phyloP scores from a whole-genome alignment of 768 basidiomycete genomes.

The Boletus reticuloceps region DNA sequence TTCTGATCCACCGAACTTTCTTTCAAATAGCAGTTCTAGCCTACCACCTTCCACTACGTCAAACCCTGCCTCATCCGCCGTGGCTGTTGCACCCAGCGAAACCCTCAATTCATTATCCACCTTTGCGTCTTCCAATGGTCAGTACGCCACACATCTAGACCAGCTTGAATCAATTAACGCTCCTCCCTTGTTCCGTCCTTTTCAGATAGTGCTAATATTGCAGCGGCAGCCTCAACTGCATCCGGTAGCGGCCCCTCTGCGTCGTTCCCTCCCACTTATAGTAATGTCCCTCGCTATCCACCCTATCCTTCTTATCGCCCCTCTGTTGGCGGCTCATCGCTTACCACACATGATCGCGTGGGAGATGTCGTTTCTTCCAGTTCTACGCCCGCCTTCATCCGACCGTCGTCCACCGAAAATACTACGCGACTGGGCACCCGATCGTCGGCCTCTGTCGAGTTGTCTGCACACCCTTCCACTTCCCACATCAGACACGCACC shows the following conservation, averaged over 20 bases:
- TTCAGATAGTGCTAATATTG: conserved; percentile 11
- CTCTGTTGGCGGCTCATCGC: conserved; percentile 11
- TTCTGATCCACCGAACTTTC: conserved; percentile 18
- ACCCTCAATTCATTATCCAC: conserved; percentile 17
- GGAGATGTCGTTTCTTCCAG: conserved; percentile 6
- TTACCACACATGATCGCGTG: conserved; percentile 15
- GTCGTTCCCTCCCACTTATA: conserved; percentile 19
- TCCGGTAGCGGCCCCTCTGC: conserved; percentile 16
- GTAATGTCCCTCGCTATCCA: conserved; percentile 22
- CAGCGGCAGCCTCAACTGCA: conserved; percentile 6
- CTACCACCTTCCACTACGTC: conserved; percentile 1
- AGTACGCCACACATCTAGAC: conserved; percentile 12
- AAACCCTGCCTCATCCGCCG: conserved; percentile 6
- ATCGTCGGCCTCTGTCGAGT: conserved; percentile 11
- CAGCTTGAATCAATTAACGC: conserved; percentile 9
- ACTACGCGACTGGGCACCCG: conserved; percentile 5
- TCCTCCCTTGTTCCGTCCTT: conserved; percentile 2
- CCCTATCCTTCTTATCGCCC: conserved; percentile 26
- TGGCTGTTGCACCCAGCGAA: conserved; percentile 8
- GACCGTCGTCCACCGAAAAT: conserved; percentile 12
- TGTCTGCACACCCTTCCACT: conserved; percentile 1
- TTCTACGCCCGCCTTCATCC: conserved; percentile 18
- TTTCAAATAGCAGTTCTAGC: conserved; percentile 7
- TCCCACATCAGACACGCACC: conserved; percentile 16
- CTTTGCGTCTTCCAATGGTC: conserved; percentile 20